Evolutionary conservation across 129 eudicot genomes (phyloP).

Genomic region (Erigeron canadensis): DNA sequence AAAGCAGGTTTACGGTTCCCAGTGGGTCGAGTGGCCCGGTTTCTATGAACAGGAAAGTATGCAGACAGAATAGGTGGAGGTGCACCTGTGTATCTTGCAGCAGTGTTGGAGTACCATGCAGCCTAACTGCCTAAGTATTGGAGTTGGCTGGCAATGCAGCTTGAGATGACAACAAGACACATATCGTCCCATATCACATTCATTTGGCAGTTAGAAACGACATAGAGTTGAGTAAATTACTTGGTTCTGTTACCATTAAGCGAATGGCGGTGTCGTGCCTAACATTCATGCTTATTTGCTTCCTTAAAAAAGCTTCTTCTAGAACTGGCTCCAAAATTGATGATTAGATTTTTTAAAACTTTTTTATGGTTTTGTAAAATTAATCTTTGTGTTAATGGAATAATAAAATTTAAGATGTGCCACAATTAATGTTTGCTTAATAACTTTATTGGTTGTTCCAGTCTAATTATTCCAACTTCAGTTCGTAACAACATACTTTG

Average conservation of each 20-base stretch:
- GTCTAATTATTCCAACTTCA: no score
- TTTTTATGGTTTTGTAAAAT: no score
- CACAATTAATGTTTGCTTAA: no score
- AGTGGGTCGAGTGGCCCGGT: conserved; percentile 52
- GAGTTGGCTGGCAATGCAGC: conserved; percentile 52
- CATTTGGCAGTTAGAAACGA: conserved; percentile 50
- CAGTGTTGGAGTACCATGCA: conserved; percentile 44
- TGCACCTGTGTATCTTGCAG: conserved; percentile 49
- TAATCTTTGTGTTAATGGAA: no score
- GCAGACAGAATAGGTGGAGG: conserved; percentile 49
- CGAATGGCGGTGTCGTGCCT: conserved; percentile 51
- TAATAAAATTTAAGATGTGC: no score
- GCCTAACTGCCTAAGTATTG: conserved; percentile 50
- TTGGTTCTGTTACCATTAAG: conserved; percentile 44
- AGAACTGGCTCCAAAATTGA: conserved; percentile 26
- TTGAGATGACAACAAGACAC: conserved; percentile 42
- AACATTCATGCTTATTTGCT: conserved; percentile 39
- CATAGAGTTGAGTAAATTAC: conserved; percentile 35
- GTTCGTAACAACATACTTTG: no score
- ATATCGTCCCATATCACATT: conserved; percentile 37
- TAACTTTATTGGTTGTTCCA: no score
- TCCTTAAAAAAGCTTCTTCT: conserved; percentile 28
- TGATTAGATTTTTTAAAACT: conserved; percentile 25
- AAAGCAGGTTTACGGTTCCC: conserved; percentile 58
- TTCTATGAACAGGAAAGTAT: conserved; percentile 49